Evolutionary conservation across 768 basidiomycete genomes (phyloP).

Genomic region (Coprinopsis strossmayeri): DNA sequence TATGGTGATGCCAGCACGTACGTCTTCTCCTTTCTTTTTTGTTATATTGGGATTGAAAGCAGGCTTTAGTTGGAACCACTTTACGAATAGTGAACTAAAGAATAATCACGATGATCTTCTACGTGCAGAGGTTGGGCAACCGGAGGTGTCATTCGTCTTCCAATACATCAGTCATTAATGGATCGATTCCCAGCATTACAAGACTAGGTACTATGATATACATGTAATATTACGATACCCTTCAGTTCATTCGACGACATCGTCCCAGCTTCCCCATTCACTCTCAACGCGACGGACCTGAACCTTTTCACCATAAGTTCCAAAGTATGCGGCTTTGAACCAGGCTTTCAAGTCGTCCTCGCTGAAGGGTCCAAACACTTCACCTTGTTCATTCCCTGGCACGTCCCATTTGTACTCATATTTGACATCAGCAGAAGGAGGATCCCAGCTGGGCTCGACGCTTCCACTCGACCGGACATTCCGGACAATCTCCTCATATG

Average conservation of each 20-base stretch:
- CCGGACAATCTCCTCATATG: constrained; percentile 81
- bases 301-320: constrained; percentile 69
- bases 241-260: constrained; percentile 42
- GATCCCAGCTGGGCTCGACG: constrained; percentile 64
- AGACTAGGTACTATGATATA: constrained; percentile 13
- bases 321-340: constrained; percentile 81
- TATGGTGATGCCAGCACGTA: constrained; percentile 98
- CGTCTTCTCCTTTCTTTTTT: constrained; percentile 26
- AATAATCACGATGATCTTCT: constrained; percentile 94
- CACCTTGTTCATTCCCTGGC: constrained; percentile 38
- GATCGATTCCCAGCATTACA: constrained; percentile 8
- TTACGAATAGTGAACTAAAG: constrained; percentile 80
- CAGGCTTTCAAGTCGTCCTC: constrained; percentile 78
- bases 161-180: constrained; percentile 87
- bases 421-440: constrained; percentile 67
- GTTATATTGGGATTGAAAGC: neutral
- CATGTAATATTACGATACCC: constrained; percentile 13
- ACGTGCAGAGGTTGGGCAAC: constrained; percentile 77
- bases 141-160: constrained; percentile 91
- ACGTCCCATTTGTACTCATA: constrained; percentile 83
- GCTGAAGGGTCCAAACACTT: constrained; percentile 73
- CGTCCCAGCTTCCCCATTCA: constrained; percentile 73
- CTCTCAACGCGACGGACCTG: constrained; percentile 59
- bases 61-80: constrained; percentile 87
- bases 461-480: constrained; percentile 64